Evolutionary conservation across 176 grass and related monocot species (phyloP).

Genomic region (Bonia amplexicaulis): DNA sequence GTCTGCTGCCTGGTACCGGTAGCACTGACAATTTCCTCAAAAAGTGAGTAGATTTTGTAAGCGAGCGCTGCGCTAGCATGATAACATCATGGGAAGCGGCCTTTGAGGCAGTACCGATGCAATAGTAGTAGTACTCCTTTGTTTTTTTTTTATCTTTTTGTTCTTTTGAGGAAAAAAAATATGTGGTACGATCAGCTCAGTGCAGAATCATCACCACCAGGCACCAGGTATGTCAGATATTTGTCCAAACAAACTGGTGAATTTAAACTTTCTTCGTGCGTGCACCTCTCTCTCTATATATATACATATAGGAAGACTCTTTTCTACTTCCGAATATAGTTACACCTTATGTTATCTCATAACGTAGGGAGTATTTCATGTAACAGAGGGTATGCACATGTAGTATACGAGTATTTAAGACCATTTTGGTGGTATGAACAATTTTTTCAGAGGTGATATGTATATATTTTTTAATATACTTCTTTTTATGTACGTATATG

Average conservation of each 20-base stretch:
- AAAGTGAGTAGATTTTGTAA: not conserved
- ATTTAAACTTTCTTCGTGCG: not conserved
- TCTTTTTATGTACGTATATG: no score
- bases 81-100: not conserved
- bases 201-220: constrained; percentile 16
- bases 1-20: not conserved
- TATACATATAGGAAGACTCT: no score
- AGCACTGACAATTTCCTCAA: not conserved
- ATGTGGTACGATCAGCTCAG: not conserved
- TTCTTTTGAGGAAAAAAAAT: constrained; percentile 20
- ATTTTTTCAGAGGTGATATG: no score
- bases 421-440: no score
- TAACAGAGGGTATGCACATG: no score
- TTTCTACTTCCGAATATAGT: no score
- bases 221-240: not conserved
- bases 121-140: constrained; percentile 2
- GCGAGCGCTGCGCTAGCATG: not conserved
- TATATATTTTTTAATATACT: no score
- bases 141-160: constrained; percentile 34
- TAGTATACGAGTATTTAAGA: no score
- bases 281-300: no score
- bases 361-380: no score
- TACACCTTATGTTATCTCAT: no score
- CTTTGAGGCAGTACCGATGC: not conserved
- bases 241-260: not conserved